These are phyloP conservation scores for Lentinula raphanica DNA, from an alignment of 768 basidiomycete species.

Conservation along the genomic window DNA sequence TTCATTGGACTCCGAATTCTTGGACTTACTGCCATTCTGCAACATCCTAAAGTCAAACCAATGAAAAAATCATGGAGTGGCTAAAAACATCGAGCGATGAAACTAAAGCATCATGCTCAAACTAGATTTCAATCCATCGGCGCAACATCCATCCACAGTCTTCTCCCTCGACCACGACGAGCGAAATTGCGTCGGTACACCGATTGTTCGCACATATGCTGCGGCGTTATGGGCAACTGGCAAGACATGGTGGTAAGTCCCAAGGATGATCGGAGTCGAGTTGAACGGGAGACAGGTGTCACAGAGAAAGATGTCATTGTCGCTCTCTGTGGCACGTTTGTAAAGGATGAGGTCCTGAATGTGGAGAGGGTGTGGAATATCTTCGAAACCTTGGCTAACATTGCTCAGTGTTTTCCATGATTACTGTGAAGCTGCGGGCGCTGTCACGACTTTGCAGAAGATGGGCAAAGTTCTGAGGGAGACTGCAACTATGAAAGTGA, in stretches of 20 bases:
- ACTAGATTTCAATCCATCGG: slow-evolving; percentile 97
- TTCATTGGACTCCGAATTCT: no score
- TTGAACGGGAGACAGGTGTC: slow-evolving; percentile 80
- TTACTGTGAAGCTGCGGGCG: slow-evolving; percentile 67
- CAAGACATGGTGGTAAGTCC: slow-evolving; percentile 99
- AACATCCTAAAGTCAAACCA: no score
- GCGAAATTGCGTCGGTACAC: slow-evolving; percentile 97
- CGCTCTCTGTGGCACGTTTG: slow-evolving; percentile 92
- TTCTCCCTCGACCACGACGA: slow-evolving; percentile 99
- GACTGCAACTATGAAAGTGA: slow-evolving; percentile 54
- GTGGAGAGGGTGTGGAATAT: no score
- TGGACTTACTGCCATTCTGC: no score
- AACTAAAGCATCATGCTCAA: no score
- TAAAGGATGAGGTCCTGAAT: slow-evolving; percentile 94
- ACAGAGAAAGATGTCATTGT: slow-evolving; percentile 99
- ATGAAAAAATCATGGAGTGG: no score
- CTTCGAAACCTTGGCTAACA: slow-evolving; percentile 60
- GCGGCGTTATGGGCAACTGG: slow-evolving; percentile 98
- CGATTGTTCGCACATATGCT: slow-evolving; percentile 93
- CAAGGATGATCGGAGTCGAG: slow-evolving; percentile 93
- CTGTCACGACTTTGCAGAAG: slow-evolving; percentile 61
- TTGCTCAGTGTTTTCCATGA: slow-evolving; percentile 64
- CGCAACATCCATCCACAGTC: slow-evolving; percentile 80
- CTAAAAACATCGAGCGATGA: no score
- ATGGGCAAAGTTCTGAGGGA: slow-evolving; percentile 67